Percentiles rank a stretch among this genome's conserved stretches.
Evolutionary conservation across 2,329 filamentous ascomycete species (phyloP).

Genomic region (Xylaria sp.): DNA sequence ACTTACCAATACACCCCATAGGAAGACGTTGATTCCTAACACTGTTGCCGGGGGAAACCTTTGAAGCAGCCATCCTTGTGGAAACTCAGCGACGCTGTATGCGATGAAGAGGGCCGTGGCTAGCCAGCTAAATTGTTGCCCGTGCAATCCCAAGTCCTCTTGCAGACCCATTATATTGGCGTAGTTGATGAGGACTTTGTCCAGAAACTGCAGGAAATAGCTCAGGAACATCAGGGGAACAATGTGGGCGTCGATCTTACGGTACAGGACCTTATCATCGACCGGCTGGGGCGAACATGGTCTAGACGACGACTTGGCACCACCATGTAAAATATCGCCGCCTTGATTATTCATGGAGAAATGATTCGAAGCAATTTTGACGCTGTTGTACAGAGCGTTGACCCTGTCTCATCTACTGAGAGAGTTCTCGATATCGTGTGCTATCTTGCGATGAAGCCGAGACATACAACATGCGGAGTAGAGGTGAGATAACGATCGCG

Average conservation of each 20-base stretch:
- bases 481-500: too few relatives aligned
- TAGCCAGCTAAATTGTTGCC: constrained; percentile 67
- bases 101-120: constrained; percentile 69
- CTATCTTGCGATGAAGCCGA: not conserved
- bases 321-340: not conserved
- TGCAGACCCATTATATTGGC: constrained; percentile 69
- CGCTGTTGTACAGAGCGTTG: not conserved
- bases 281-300: not conserved
- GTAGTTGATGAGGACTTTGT: constrained; percentile 70
- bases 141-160: constrained; percentile 58
- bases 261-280: constrained; percentile 27
- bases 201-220: constrained; percentile 68
- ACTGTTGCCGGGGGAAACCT: constrained; percentile 65
- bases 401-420: not conserved
- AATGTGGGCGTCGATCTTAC: constrained; percentile 64
- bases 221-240: constrained; percentile 66
- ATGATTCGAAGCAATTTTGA: not conserved
- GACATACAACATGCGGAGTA: not conserved
- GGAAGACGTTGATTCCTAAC: constrained; percentile 61
- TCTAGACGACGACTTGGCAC: not conserved
- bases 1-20: constrained; percentile 65
- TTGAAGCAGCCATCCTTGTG: constrained; percentile 66
- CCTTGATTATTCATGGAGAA: not conserved
- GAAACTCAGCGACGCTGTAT: constrained; percentile 63
- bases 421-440: too few relatives aligned